These are phyloP conservation scores for Backusella mclennaniae DNA, from an alignment of 192 early-diverging fungal genomes.

Conservation along the genomic window DNA sequence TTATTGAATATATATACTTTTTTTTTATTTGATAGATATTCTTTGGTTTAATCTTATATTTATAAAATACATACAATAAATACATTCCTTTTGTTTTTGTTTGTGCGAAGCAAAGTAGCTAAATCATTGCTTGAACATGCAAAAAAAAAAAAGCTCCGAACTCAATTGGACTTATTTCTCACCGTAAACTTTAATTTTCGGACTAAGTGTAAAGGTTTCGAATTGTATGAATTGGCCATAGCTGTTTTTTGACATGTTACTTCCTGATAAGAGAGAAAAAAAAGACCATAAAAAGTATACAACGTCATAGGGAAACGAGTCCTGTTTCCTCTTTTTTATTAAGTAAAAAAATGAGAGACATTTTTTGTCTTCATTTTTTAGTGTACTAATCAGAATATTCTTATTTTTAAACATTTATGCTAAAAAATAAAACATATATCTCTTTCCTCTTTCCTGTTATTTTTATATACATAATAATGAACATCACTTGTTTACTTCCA, in stretches of 20 bases:
- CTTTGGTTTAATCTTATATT: not conserved
- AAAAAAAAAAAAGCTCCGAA: not conserved
- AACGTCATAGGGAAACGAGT: not conserved
- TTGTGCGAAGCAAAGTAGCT: too few species aligned
- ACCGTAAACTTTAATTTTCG: not conserved
- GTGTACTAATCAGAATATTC: not conserved
- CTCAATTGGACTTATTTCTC: not conserved
- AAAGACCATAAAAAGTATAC: not conserved
- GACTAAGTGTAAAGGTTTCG: not conserved
- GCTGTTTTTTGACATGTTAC: not conserved
- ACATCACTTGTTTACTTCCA: not conserved
- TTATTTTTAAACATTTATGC: slow-evolving; percentile 3
- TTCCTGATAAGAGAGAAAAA: not conserved
- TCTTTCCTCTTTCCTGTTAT: not conserved
- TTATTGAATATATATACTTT: not conserved
- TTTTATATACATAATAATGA: not conserved
- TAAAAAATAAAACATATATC: not conserved
- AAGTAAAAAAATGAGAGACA: too few species aligned
- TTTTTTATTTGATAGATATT: not conserved
- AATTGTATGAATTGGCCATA: not conserved
- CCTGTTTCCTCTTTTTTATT: too few species aligned
- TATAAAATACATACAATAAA: not conserved
- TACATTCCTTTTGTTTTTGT: too few species aligned
- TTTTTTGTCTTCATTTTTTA: not conserved
- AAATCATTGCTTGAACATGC: too few species aligned